These are phyloP conservation scores for Solanum bukasovii DNA, from an alignment of 257 asterid species.

Conservation along the genomic window DNA sequence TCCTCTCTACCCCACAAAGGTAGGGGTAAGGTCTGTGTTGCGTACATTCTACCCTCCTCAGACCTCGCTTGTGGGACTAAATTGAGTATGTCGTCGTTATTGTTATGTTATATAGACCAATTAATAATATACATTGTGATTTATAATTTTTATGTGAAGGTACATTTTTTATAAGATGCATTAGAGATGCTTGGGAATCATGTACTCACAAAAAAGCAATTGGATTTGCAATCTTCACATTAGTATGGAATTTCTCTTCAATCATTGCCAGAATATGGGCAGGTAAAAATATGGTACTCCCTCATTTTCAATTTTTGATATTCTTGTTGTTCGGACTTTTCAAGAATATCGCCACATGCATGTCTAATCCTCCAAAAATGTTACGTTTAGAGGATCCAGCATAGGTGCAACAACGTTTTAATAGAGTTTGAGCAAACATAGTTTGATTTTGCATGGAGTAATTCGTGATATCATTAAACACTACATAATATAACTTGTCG, in stretches of 20 bases:
- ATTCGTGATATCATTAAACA: not conserved
- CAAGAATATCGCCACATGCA: not conserved
- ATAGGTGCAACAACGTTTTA: not conserved
- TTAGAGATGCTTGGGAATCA: slow-evolving; percentile 63
- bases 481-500: not conserved
- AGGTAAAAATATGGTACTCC: slow-evolving; percentile 23
- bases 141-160: slow-evolving; percentile 24
- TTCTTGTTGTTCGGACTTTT: not conserved
- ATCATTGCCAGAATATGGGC: slow-evolving; percentile 71
- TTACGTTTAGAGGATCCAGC: not conserved
- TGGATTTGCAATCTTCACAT: slow-evolving; percentile 61
- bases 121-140: not conserved
- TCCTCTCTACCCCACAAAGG: not conserved
- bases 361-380: not conserved
- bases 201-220: slow-evolving; percentile 82
- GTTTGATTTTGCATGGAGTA: not conserved
- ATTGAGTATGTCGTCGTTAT: too few species aligned
- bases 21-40: not conserved
- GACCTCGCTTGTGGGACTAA: not conserved
- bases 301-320: not conserved
- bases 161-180: slow-evolving; percentile 50
- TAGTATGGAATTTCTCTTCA: slow-evolving; percentile 75
- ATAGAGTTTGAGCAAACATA: not conserved
- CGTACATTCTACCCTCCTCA: not conserved
- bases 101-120: not conserved